These are phyloP conservation scores for Posidonia australis DNA, from an alignment of 106 monocot species.

Conservation along the genomic window DNA sequence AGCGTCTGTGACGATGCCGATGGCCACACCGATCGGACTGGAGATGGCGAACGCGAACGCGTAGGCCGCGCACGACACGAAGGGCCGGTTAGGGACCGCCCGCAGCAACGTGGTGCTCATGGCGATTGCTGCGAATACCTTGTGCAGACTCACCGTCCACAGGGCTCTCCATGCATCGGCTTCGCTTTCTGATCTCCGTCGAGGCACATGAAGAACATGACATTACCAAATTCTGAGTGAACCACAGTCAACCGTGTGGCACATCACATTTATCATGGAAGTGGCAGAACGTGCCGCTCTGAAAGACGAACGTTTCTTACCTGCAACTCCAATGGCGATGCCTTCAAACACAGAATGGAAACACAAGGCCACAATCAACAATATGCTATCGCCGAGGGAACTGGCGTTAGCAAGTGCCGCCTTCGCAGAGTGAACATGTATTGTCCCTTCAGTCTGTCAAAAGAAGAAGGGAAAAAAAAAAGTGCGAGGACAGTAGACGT, in stretches of 20 bases:
- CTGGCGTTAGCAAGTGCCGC: conserved; percentile 21
- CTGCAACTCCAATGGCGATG: conserved; percentile 56
- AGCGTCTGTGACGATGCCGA: conserved; percentile 61
- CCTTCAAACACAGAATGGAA: conserved; percentile 76
- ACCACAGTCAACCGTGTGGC: not conserved
- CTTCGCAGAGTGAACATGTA: too few species aligned
- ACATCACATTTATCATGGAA: too few species aligned
- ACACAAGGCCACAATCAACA: conserved; percentile 55
- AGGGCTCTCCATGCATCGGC: conserved; percentile 49
- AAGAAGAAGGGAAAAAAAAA: too few species aligned
- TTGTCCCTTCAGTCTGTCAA: too few species aligned
- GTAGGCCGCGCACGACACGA: conserved; percentile 32
- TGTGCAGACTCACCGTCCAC: conserved; percentile 59
- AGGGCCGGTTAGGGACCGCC: conserved; percentile 49
- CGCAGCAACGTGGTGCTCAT: conserved; percentile 62
- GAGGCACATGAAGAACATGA: not conserved
- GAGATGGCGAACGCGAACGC: conserved; percentile 57
- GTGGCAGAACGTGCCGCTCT: too few species aligned
- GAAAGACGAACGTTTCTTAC: conserved; percentile 8
- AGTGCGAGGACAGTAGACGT: too few species aligned
- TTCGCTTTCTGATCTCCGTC: conserved; percentile 15
- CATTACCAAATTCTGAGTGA: too few species aligned
- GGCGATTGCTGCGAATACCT: conserved; percentile 53
- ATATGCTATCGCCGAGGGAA: conserved; percentile 38
- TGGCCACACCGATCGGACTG: conserved; percentile 56